phyloP scores from a whole-genome alignment of 2,329 filamentous ascomycete species.

The Paraconiothyrium brasiliense region DNA sequence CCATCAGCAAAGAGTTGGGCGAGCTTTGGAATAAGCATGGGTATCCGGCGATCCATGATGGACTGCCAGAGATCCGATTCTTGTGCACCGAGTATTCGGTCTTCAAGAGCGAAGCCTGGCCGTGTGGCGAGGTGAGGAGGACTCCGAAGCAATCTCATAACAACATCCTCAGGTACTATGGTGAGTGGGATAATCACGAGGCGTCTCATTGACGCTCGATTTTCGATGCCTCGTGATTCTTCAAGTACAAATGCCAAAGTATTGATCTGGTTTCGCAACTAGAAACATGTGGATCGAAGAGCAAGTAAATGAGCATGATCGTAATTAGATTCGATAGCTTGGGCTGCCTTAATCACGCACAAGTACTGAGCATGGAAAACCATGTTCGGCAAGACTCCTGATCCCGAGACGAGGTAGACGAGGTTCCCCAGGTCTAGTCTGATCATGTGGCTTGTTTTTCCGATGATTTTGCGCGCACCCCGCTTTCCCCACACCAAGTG shows the following conservation, averaged over 20 bases:
- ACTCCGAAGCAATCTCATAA: background rate
- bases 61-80: background rate
- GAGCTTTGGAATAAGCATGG: background rate
- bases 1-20: background rate
- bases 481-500: constrained; percentile 9
- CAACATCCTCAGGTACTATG: background rate
- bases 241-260: too few relatives aligned
- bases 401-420: background rate
- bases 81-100: background rate
- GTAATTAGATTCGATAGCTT: too few relatives aligned
- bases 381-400: background rate
- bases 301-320: too few relatives aligned
- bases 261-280: too few relatives aligned
- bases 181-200: background rate
- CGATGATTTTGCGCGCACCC: constrained; percentile 8
- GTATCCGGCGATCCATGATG: background rate
- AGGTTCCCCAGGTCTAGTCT: background rate
- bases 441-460: background rate
- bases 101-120: background rate
- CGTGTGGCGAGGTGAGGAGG: background rate
- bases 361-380: too few relatives aligned
- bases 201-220: background rate
- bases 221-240: background rate
- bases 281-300: too few relatives aligned
- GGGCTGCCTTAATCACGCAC: too few relatives aligned